These are phyloP conservation scores for Sugiyamaella floridensis DNA, from an alignment of 805 yeast genomes.

Conservation along the genomic window DNA sequence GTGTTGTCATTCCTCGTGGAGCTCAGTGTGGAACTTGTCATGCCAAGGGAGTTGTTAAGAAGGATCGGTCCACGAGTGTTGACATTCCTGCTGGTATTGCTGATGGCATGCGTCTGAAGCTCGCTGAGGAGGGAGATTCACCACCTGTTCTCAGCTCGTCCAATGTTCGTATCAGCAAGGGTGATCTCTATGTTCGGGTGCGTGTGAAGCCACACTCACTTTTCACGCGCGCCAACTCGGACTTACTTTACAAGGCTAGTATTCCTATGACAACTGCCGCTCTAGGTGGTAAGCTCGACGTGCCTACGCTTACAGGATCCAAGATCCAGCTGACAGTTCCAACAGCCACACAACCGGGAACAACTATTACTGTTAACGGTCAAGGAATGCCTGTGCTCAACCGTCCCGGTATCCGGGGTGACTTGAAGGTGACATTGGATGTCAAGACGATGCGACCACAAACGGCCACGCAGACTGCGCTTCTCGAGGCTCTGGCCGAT, in stretches of 20 bases:
- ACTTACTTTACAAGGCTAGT: constrained; percentile 56
- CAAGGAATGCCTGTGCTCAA: constrained; percentile 74
- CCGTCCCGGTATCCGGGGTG: constrained; percentile 60
- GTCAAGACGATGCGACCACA: constrained; percentile 69
- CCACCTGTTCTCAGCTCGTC: constrained; percentile 72
- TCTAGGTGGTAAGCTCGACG: constrained; percentile 80
- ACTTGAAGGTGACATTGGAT: constrained; percentile 64
- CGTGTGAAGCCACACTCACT: constrained; percentile 67
- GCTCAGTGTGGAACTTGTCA: constrained; percentile 78
- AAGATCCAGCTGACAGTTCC: constrained; percentile 72
- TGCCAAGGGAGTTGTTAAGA: constrained; percentile 78
- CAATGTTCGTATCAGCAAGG: constrained; percentile 62
- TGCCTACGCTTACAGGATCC: constrained; percentile 79
- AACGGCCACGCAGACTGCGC: constrained; percentile 77
- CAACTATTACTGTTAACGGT: constrained; percentile 66
- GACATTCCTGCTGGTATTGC: constrained; percentile 84
- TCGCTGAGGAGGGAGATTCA: constrained; percentile 85
- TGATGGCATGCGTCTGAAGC: constrained; percentile 79
- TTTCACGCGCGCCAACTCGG: constrained; percentile 60
- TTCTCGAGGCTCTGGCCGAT: constrained; percentile 92
- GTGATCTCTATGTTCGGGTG: constrained; percentile 81
- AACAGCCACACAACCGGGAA: constrained; percentile 75
- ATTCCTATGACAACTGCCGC: constrained; percentile 95
- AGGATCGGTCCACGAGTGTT: constrained; percentile 62
- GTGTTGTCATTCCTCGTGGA: constrained; percentile 60